Base-by-base conservation (phyloP, 148 eudicot species). In the Nepenthes mirabilis region DNA sequence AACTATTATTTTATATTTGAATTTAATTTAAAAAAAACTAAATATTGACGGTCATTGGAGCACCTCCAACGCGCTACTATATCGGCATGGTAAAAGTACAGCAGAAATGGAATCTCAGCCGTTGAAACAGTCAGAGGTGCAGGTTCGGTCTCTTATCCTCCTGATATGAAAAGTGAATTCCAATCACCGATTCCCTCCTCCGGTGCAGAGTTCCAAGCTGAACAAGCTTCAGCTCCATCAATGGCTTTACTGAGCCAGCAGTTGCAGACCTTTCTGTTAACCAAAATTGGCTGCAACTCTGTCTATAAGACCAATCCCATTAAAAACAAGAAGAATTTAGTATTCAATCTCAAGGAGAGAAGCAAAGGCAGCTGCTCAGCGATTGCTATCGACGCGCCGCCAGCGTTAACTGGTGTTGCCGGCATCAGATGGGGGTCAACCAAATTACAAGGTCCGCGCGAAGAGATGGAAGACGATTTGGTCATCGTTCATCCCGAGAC, bases 401-500 rank as follows among this genome's bases (percentile, higher is more conserved):
- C 90, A 52, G 70, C 91, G 4, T 37, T 78, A 11, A 43, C 85
- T 14, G 76, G 75, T 34, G 80, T 69, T n/a, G 66, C 72, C 4
- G 88, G 87, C 9, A 74, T 86, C 43, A 69, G 82, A 64, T 88
- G 88, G 95, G 98, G 98, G 3, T 79, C 87, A 6, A 75, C 80
- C 14, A 74, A 77, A 64, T 60, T 93, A 36, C 93, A 88, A 73
- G 99, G 99, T 14, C 69, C 74, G 47, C 82, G 99, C 0, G 91
- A 93, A 9, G 99, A 93, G 76, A 93, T 93, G 99, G 99, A 93
- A 64, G 99, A 93, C 67, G 99, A 88, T 73, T 78, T 69, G 47
- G 66, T 88, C 0, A 57, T 93, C 57, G 71, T 86, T 34, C 72
- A 64, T 58, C 71, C 83, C 47, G 83, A 80, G 58, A 72, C 65